Conservation (phyloP, 1,139 yeast genomes). For the Eremothecium sinecaudum region DNA sequence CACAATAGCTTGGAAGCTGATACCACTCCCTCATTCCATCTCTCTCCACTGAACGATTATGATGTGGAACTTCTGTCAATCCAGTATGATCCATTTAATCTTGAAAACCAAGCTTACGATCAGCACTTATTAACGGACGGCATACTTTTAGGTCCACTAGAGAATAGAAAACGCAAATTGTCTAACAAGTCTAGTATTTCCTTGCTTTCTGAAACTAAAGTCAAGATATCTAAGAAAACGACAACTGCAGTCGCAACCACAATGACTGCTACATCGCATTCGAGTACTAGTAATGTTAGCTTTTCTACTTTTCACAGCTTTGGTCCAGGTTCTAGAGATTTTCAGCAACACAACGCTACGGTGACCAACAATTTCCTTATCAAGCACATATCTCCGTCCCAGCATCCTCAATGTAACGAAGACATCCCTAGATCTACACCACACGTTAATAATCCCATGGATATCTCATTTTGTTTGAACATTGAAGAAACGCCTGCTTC, state of each 20-base stretch:
- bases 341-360: constrained; percentile 1
- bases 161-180: constrained; percentile 4
- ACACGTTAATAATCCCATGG: constrained; percentile 11
- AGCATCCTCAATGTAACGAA: constrained; percentile 3
- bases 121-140: constrained; percentile 1
- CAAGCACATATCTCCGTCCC: constrained; percentile 7
- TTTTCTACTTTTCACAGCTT: constrained; percentile 7
- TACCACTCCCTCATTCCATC: constrained; percentile 4
- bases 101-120: not conserved
- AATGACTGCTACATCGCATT: constrained; percentile 2
- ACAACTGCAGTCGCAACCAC: constrained; percentile 10
- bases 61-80: constrained; percentile 4
- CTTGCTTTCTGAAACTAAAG: constrained; percentile 6
- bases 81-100: constrained; percentile 3
- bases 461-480: constrained; percentile 12
- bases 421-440: constrained; percentile 9
- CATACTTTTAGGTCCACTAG: not conserved
- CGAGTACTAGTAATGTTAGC: constrained; percentile 5
- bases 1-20: constrained; percentile 4
- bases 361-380: constrained; percentile 4
- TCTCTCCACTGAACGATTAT: constrained; percentile 6
- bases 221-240: constrained; percentile 9
- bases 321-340: constrained; percentile 6
- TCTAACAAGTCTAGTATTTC: constrained; percentile 3
- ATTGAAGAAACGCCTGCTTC: constrained; percentile 9